phyloP scores from a whole-genome alignment of 768 basidiomycete species.

The Phanerochaete sordida region DNA sequence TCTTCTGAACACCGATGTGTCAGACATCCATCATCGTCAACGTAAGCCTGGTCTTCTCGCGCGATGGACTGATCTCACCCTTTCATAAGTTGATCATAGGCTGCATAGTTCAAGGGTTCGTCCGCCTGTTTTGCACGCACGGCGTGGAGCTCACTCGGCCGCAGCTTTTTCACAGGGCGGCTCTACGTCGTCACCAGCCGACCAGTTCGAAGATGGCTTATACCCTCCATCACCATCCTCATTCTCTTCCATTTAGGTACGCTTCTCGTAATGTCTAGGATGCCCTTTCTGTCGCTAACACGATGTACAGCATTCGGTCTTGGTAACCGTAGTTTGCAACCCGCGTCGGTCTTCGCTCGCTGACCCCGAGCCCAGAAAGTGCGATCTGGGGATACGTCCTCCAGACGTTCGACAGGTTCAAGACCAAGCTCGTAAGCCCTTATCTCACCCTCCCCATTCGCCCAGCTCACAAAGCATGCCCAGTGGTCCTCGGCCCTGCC shows the following conservation, averaged over 20 bases:
- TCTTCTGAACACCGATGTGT: not conserved
- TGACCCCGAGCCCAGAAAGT: not conserved
- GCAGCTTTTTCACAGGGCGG: slow-evolving; percentile 10
- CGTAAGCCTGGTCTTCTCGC: not conserved
- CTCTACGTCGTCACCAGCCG: slow-evolving; percentile 5
- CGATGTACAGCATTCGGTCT: slow-evolving; percentile 7
- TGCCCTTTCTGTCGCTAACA: not conserved
- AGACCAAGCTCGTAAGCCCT: slow-evolving; percentile 1
- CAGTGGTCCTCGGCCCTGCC: slow-evolving; percentile 33
- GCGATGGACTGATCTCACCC: not conserved
- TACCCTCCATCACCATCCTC: slow-evolving; percentile 8
- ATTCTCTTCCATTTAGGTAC: slow-evolving; percentile 8
- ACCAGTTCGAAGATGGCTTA: not conserved
- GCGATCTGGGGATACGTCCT: slow-evolving; percentile 2
- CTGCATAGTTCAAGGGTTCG: slow-evolving; percentile 11
- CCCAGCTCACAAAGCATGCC: too few species aligned
- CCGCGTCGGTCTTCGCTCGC: not conserved
- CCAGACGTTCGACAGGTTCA: not conserved
- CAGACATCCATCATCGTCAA: slow-evolving; percentile 11
- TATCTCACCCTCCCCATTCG: not conserved
- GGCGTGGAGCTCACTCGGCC: not conserved
- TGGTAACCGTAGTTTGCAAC: not conserved
- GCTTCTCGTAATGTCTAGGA: not conserved
- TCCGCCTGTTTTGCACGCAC: not conserved
- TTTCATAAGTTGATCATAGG: slow-evolving; percentile 5